A percentile compares a stretch with the other conserved stretches of the same genome.
phyloP scores from a whole-genome alignment of 345 rosid genomes.

The Turritis glabra region DNA sequence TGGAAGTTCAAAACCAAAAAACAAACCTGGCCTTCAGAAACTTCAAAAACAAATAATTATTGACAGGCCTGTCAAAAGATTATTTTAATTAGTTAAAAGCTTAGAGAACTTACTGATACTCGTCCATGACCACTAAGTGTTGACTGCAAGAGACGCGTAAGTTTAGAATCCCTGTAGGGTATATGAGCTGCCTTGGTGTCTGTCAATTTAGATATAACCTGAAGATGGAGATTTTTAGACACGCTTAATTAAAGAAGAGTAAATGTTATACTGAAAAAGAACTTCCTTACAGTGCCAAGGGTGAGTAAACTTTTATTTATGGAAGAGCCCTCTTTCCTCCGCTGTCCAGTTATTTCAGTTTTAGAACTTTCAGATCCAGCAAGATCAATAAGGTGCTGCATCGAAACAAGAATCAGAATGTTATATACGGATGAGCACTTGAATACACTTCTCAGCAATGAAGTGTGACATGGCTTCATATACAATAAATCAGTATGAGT shows the following conservation, averaged over 20 bases:
- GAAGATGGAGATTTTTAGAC: conserved; percentile 37
- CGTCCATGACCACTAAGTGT: conserved; percentile 97
- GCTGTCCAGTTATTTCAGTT: conserved; percentile 90
- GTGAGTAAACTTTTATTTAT: conserved; percentile 98
- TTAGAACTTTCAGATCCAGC: conserved; percentile 99
- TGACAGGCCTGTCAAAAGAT: conserved; percentile 8
- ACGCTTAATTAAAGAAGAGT: background rate
- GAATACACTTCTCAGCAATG: conserved; percentile 20
- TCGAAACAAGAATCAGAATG: conserved; percentile 20
- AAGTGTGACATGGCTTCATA: conserved; percentile 23
- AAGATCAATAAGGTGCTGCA: conserved; percentile 95
- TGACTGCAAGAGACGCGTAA: conserved; percentile 97
- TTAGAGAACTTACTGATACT: conserved; percentile 75
- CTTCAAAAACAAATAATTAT: conserved; percentile 2
- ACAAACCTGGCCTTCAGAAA: conserved; percentile 13
- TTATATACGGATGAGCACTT: conserved; percentile 5
- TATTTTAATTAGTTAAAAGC: background rate
- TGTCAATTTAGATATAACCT: conserved; percentile 97
- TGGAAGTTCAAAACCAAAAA: conserved; percentile 4
- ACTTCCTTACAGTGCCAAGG: conserved; percentile 89
- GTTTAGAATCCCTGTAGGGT: conserved; percentile 98
- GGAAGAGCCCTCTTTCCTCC: conserved; percentile 99
- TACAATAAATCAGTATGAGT: conserved; percentile 27
- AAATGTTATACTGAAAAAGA: conserved; percentile 11
- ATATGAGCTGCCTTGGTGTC: conserved; percentile 98